Evolutionary conservation across 345 rosid species (phyloP).

Genomic region (Boechera divaricarpa): DNA sequence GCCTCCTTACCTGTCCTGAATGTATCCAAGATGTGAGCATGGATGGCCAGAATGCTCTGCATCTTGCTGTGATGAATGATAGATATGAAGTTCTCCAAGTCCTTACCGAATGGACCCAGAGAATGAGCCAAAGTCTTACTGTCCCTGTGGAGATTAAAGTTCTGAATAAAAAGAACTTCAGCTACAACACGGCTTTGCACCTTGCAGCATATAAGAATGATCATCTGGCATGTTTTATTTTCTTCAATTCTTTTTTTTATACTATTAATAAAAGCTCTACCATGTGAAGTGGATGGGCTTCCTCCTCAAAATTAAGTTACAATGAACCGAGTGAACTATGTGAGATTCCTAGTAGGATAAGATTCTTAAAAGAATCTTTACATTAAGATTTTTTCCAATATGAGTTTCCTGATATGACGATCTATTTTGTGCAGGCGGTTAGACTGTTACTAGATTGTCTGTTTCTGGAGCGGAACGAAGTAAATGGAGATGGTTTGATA

Average conservation of each 20-base stretch:
- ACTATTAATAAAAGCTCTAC: background rate
- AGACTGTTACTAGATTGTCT: conserved; percentile 17
- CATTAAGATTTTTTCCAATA: too few species aligned
- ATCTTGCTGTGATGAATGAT: conserved; percentile 36
- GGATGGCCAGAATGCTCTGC: conserved; percentile 22
- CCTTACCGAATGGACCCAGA: conserved; percentile 32
- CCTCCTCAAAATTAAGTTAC: too few species aligned
- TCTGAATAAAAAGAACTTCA: background rate
- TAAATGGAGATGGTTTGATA: background rate
- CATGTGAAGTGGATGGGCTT: too few species aligned
- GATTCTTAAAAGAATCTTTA: too few species aligned
- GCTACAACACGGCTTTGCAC: conserved; percentile 35
- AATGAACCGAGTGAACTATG: background rate
- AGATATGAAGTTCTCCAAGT: conserved; percentile 40
- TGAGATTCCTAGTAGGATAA: too few species aligned
- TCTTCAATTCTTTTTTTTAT: background rate
- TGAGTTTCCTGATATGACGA: background rate
- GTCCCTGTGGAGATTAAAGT: rapidly evolving
- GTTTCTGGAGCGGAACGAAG: background rate
- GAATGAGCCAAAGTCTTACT: background rate
- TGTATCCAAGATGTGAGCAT: conserved; percentile 31
- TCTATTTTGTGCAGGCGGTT: background rate
- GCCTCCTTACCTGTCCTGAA: conserved; percentile 23
- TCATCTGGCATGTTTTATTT: conserved; percentile 32
- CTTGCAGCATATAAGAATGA: conserved; percentile 37